These are phyloP conservation scores for Fusarium torreyae DNA, from an alignment of 2,329 filamentous ascomycete species.

Conservation along the genomic window DNA sequence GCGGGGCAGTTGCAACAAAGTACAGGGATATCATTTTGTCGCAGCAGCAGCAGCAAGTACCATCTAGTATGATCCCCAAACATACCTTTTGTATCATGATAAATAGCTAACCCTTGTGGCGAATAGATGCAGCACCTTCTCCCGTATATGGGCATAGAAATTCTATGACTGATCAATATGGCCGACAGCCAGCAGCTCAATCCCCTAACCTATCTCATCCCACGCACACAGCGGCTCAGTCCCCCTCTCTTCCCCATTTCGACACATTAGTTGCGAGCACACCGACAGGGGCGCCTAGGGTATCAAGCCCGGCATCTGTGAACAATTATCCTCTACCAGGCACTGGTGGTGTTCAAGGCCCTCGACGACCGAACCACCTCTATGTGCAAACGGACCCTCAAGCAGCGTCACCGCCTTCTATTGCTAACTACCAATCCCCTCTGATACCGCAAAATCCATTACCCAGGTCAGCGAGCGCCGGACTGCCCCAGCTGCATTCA, in stretches of 20 bases:
- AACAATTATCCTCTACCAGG: constrained; percentile 11
- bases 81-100: neutral
- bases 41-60: constrained; percentile 15
- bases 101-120: constrained; percentile 19
- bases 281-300: constrained; percentile 6
- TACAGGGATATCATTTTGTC: constrained; percentile 29
- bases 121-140: constrained; percentile 31
- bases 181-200: constrained; percentile 19
- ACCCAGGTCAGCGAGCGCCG: constrained; percentile 21
- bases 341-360: constrained; percentile 18
- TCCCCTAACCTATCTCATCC: constrained; percentile 15
- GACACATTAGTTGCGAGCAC: constrained; percentile 8
- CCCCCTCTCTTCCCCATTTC: constrained; percentile 24
- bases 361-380: constrained; percentile 16
- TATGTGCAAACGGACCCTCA: constrained; percentile 17
- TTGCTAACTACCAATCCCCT: constrained; percentile 24
- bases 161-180: constrained; percentile 17
- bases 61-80: constrained; percentile 33
- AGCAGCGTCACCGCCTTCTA: constrained; percentile 3
- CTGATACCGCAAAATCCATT: constrained; percentile 13
- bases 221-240: constrained; percentile 9
- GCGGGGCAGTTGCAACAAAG: constrained; percentile 19
- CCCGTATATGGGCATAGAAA: constrained; percentile 20
- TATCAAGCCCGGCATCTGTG: constrained; percentile 18
- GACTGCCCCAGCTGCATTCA: constrained; percentile 6